Evolutionary conservation across 2,329 filamentous ascomycete genomes (phyloP).

Genomic region (Microdochium paspali): DNA sequence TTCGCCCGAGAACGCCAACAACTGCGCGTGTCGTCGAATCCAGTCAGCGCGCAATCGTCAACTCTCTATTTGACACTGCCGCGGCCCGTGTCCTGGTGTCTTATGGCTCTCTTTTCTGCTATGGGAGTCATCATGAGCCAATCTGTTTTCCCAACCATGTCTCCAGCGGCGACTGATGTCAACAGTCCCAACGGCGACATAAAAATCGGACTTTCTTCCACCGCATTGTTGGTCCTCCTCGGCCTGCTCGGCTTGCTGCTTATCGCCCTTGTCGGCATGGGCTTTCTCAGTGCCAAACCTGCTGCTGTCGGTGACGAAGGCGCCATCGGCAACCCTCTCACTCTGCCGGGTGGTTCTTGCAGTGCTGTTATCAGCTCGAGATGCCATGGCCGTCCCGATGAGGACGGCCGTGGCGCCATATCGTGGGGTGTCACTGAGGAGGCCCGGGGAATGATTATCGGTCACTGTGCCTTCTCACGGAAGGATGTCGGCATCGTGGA

Average conservation of each 20-base stretch:
- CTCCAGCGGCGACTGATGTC: not conserved
- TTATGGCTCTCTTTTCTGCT: constrained; percentile 31
- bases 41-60: constrained; percentile 33
- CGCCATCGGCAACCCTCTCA: constrained; percentile 36
- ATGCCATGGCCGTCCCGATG: constrained; percentile 29
- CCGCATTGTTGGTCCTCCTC: constrained; percentile 22
- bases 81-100: constrained; percentile 30
- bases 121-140: constrained; percentile 37
- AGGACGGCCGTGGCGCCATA: constrained; percentile 11
- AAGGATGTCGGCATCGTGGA: constrained; percentile 16
- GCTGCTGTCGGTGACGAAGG: constrained; percentile 24
- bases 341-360: constrained; percentile 35
- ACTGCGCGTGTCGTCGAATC: constrained; percentile 34
- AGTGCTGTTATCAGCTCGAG: constrained; percentile 41
- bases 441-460: constrained; percentile 24
- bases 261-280: constrained; percentile 24
- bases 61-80: constrained; percentile 42
- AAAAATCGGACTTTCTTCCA: not conserved
- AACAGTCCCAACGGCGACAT: not conserved
- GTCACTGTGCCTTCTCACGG: constrained; percentile 34
- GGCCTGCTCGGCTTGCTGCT: constrained; percentile 26
- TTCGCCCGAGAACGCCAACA: constrained; percentile 25
- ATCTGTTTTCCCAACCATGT: constrained; percentile 26
- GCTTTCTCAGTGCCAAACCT: constrained; percentile 27
- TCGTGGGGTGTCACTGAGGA: constrained; percentile 23